Evolutionary conservation across 2,329 filamentous ascomycete species (phyloP), one percentile per base, ranked within the genome.

Genomic region (Fusarium equiseti): DNA sequence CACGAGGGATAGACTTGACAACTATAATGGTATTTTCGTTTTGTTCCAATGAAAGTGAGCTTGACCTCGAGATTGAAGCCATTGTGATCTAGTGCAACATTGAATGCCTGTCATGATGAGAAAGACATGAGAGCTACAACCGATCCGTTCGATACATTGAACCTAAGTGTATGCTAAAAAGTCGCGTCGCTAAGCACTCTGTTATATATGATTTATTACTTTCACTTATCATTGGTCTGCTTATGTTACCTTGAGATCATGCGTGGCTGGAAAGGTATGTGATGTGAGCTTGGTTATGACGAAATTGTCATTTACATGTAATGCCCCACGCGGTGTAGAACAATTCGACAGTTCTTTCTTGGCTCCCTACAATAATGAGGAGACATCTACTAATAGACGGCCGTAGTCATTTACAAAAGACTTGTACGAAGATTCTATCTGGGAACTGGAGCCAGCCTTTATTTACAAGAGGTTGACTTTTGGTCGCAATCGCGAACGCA

Each of bases 201-300:
- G 5, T 15, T 26, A 8, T 26, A 11, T n/a, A 43, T 16, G 26
- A 11, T 15, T 42, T 11, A 22, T 15, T 12, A 8, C 10, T 29
- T 20, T 27, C 45, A 38, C 12, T 18, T 20, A 18, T n/a, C 49
- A 52, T 22, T 53, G 35, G 35, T 53, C 9, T 27, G 18, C 13
- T 26, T 43, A 38, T 53, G 24, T 43, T 26, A 43, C 50, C 27
- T 27, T 11, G 7, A 24, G 16, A 49, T 22, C 10, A 48, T 48
- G 42, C 40, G 46, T 43, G 35, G 31, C 48, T 40, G 26, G 42
- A 32, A 43, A n/a, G n/a, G 38, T 15, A 45, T 40, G 24, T 15
- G 35, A 66, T 60, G 13, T 44, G 55, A 61, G 38, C 35, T 43
- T 20, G 22, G 48, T 64, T 64, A 75, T 75, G 73, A 75, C 71